Evolutionary conservation across 2,329 filamentous ascomycete genomes (phyloP), one percentile per base, ranked within the genome.

Genomic region (Stylonectria norvegica): DNA sequence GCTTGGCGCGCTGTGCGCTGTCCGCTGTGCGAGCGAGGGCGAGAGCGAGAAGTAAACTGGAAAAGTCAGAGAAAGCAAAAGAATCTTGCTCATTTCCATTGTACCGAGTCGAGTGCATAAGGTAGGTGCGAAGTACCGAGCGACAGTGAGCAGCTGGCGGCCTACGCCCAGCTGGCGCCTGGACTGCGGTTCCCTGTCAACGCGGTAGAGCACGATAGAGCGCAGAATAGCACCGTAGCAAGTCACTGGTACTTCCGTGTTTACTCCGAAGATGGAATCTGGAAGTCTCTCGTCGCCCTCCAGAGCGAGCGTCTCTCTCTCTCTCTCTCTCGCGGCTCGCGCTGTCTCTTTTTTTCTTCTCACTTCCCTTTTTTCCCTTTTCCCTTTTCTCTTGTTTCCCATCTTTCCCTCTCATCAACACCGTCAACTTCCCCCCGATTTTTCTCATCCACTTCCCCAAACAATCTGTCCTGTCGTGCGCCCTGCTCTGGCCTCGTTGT

Each of bases 221-320:
- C n/a, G n/a, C n/a, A n/a, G n/a, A n/a, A n/a, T n/a, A n/a, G n/a
- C n/a, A n/a, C n/a, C n/a, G n/a, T n/a, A n/a, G 38, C 23, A 46
- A 36, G 47, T 46, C 47, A 43, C 53, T 49, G 48, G 37, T 55
- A 55, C 52, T 40, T 56, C 43, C 46, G 44, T 34, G 45, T 55
- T 56, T 51, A 46, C 53, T 43, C 44, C 51, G 49, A 42, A 29
- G 41, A 44, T 52, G 35, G 38, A 41, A 40, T 30, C 36, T 34
- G 33, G 34, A 37, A 44, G 43, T 45, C 23, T 58, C 40, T 50
- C 38, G 38, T 42, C 47, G 36, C 44, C 49, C 45, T 49, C 35
- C 47, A 41, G 53, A 42, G 39, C 19, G 17, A 34, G 33, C 37
- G 42, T 20, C 29, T 39, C 34, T 35, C 27, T 25, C 30, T 34